Percentiles rank a stretch among this genome's conserved stretches.
Evolutionary conservation across 306 rosid species (phyloP).

Genomic region (Casuarina glauca): DNA sequence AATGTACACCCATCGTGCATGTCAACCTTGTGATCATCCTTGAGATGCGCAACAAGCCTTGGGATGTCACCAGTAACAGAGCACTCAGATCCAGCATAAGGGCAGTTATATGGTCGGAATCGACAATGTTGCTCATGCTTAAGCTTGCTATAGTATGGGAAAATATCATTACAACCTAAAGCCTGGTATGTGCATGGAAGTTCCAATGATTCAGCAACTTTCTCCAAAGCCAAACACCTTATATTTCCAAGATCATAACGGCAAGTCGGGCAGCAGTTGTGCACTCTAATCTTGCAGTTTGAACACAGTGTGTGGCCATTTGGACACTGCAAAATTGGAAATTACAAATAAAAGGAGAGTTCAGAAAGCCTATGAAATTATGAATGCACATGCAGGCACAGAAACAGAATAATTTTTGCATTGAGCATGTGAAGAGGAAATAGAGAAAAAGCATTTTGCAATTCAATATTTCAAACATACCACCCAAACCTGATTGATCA

Average conservation of each 20-base stretch:
- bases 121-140: conserved; percentile 83
- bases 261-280: conserved; percentile 85
- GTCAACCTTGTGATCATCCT: conserved; percentile 86
- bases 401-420: conserved; percentile 10
- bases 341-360: conserved; percentile 13
- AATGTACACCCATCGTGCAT: conserved; percentile 93
- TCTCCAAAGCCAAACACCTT: conserved; percentile 95
- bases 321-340: conserved; percentile 69
- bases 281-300: conserved; percentile 74
- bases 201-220: conserved; percentile 84
- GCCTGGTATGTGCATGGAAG: conserved; percentile 84
- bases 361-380: conserved; percentile 20
- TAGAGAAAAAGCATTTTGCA: not conserved
- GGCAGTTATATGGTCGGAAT: conserved; percentile 84
- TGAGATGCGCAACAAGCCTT: conserved; percentile 75
- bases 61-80: conserved; percentile 81
- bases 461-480: conserved; percentile 10
- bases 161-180: conserved; percentile 80
- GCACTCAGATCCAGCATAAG: conserved; percentile 94
- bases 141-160: conserved; percentile 73
- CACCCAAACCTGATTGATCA: conserved; percentile 3
- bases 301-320: conserved; percentile 96
- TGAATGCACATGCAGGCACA: not conserved
- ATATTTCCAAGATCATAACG: conserved; percentile 77
- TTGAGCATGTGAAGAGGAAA: conserved; percentile 13